Conservation (phyloP, 371 early-diverging fungal species). For the Mortierella sp. region DNA sequence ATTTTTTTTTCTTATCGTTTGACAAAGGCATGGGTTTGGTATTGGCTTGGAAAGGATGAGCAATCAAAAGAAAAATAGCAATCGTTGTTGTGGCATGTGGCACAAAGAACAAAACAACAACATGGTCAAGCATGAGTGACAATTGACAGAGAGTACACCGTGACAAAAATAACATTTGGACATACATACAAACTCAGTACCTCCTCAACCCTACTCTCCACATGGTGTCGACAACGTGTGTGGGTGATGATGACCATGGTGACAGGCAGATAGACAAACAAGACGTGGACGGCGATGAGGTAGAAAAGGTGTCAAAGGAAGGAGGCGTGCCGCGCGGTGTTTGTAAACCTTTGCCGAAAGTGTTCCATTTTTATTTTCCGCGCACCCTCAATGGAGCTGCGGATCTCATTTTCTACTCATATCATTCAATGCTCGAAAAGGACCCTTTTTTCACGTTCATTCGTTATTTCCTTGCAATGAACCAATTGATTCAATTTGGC, state of each 20-base stretch:
- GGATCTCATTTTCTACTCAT: neutral
- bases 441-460: neutral
- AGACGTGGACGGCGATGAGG: neutral
- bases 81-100: conserved; percentile 4
- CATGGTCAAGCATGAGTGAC: neutral
- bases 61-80: neutral
- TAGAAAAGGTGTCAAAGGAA: neutral
- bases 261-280: neutral
- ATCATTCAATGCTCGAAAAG: neutral
- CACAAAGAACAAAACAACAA: neutral
- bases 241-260: neutral
- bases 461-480: conserved; percentile 1
- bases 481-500: neutral
- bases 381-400: neutral
- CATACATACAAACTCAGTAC: neutral
- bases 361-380: neutral
- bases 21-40: neutral
- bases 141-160: too few relatives aligned
- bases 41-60: neutral
- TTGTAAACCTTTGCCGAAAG: too few relatives aligned
- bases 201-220: neutral
- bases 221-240: neutral
- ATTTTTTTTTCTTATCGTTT: neutral
- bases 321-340: neutral
- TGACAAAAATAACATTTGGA: neutral